Percentiles rank a stretch among this genome's conserved stretches.
Conservation (phyloP, 2,329 filamentous ascomycete genomes). For the Pseudogymnoascus pannorum region DNA sequence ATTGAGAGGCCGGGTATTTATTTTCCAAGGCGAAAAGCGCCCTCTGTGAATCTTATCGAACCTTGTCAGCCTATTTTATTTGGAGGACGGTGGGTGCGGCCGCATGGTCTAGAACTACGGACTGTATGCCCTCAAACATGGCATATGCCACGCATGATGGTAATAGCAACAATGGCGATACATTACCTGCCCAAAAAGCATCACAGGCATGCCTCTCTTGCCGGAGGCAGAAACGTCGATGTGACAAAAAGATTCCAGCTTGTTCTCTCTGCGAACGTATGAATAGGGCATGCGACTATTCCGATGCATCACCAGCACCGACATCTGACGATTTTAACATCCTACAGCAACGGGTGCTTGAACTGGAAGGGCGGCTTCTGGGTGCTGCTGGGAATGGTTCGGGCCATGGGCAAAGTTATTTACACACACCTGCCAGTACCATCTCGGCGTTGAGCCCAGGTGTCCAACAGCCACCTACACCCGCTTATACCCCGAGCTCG, state of each 20-base stretch:
- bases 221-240: constrained; percentile 44
- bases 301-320: constrained; percentile 29
- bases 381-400: background rate
- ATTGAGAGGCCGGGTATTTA: background rate
- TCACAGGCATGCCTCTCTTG: constrained; percentile 38
- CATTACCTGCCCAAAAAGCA: constrained; percentile 24
- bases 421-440: background rate
- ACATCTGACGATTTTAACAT: constrained; percentile 35
- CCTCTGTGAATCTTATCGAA: background rate
- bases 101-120: background rate
- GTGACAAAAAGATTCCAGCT: constrained; percentile 41
- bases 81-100: background rate
- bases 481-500: constrained; percentile 19
- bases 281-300: constrained; percentile 36
- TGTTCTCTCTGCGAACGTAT: constrained; percentile 41
- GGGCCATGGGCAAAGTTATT: background rate
- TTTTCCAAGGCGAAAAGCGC: background rate
- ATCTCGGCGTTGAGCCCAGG: background rate
- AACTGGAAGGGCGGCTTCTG: constrained; percentile 33
- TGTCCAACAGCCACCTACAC: constrained; percentile 10
- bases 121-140: constrained; percentile 1
- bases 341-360: constrained; percentile 32
- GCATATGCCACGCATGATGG: background rate
- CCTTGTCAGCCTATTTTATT: background rate
- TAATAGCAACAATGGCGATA: background rate